Conservation (phyloP, 257 asterid species). For the Lantana camara region DNA sequence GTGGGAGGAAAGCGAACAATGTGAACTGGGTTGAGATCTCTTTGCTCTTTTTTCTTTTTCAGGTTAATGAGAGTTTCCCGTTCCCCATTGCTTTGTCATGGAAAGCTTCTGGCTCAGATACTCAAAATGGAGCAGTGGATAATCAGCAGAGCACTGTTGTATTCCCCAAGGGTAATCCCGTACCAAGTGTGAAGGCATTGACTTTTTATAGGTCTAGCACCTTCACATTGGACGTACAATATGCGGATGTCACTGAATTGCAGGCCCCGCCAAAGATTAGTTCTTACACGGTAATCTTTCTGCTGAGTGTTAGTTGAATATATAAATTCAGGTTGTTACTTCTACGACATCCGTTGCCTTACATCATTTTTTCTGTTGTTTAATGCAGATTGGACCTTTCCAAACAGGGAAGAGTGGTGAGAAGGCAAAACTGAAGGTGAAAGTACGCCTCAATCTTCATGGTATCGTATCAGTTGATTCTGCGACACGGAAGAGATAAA, state of each 20-base stretch:
- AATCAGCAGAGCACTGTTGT: conserved; percentile 71
- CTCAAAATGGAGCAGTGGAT: conserved; percentile 59
- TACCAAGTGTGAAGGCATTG: conserved; percentile 89
- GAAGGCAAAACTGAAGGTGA: conserved; percentile 69
- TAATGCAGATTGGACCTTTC: conserved; percentile 75
- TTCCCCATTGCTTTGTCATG: conserved; percentile 77
- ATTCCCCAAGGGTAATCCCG: conserved; percentile 81
- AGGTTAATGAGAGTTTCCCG: conserved; percentile 80
- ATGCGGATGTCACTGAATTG: conserved; percentile 69
- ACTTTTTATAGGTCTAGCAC: conserved; percentile 73
- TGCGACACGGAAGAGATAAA: no score
- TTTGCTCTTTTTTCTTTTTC: conserved; percentile 25
- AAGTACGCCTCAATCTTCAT: conserved; percentile 74
- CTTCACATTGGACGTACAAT: conserved; percentile 63
- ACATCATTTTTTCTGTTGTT: neutral
- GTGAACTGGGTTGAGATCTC: no score
- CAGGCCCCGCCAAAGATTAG: conserved; percentile 78
- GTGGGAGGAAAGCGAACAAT: no score
- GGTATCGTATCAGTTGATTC: conserved; percentile 77
- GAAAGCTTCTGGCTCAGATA: conserved; percentile 62
- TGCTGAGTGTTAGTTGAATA: neutral
- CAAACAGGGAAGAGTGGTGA: conserved; percentile 60
- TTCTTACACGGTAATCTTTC: conserved; percentile 58
- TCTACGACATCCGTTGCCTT: neutral
- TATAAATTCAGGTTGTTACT: neutral